Conservation (phyloP, 108 stramenopile genomes). For the Cyclostephanos tholiformis region DNA sequence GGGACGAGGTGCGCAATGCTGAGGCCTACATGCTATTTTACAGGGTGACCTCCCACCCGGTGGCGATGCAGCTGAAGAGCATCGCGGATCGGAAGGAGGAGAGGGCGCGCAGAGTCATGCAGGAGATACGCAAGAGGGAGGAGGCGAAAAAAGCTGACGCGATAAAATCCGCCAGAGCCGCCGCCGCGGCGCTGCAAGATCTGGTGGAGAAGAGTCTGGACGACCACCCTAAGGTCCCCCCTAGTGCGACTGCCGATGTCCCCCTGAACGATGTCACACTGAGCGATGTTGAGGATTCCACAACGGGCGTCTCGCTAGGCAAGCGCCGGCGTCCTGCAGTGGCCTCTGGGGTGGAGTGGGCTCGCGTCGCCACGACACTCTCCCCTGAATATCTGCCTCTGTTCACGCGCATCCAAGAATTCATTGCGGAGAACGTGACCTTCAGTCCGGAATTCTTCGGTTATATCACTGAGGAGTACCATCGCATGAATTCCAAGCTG, state of each 20-base stretch:
- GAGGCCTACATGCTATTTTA: conserved; percentile 94
- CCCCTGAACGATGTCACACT: conserved; percentile 13
- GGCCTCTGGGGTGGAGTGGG: conserved; percentile 72
- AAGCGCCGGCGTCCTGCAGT: conserved; percentile 66
- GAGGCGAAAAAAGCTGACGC: conserved; percentile 25
- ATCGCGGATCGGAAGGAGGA: conserved; percentile 29
- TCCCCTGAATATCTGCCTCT: conserved; percentile 47
- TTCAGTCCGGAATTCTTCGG: conserved; percentile 71
- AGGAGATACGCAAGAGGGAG: conserved; percentile 22
- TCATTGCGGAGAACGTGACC: conserved; percentile 63
- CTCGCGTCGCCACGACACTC: conserved; percentile 53
- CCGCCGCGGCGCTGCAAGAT: conserved; percentile 10
- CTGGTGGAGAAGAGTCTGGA: conserved; percentile 9
- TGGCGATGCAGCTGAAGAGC: conserved; percentile 55
- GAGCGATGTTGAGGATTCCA: conserved; percentile 9
- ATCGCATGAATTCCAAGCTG: conserved; percentile 38
- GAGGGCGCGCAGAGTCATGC: conserved; percentile 12
- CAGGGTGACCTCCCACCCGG: conserved; percentile 82
- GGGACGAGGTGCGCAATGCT: conserved; percentile 70
- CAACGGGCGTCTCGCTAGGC: conserved; percentile 21
- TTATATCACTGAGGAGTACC: conserved; percentile 62
- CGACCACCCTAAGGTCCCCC: not conserved
- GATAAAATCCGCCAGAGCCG: conserved; percentile 11
- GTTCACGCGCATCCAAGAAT: conserved; percentile 61
- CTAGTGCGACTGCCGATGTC: conserved; percentile 17